Evolutionary conservation across 768 basidiomycete genomes (phyloP).

Genomic region (Pleurotus sapidus): DNA sequence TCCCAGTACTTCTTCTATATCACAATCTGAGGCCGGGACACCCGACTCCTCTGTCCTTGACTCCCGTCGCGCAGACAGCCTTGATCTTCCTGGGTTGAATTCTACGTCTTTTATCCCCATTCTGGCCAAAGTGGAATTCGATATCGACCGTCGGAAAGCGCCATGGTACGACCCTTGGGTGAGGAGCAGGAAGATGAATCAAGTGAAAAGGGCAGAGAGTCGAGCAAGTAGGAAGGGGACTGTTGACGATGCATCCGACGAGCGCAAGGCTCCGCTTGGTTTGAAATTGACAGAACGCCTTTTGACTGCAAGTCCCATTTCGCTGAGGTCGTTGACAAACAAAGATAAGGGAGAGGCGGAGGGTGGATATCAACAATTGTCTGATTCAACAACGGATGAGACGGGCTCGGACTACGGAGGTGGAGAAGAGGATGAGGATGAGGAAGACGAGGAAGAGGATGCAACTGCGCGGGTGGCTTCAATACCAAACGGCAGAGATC

Average conservation of each 20-base stretch:
- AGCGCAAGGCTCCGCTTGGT: slow-evolving; percentile 38
- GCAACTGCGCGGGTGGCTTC: slow-evolving; percentile 36
- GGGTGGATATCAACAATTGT: slow-evolving; percentile 33
- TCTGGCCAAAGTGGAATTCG: slow-evolving; percentile 93
- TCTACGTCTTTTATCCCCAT: slow-evolving; percentile 73
- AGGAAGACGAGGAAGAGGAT: slow-evolving; percentile 35
- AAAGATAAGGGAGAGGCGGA: slow-evolving; percentile 18
- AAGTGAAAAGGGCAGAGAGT: slow-evolving; percentile 55
- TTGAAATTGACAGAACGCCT: slow-evolving; percentile 50
- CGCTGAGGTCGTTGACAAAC: slow-evolving; percentile 5
- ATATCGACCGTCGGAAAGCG: slow-evolving; percentile 79
- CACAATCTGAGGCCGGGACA: slow-evolving; percentile 45
- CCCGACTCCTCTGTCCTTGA: slow-evolving; percentile 48
- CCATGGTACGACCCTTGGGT: slow-evolving; percentile 87
- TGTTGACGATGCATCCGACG: slow-evolving; percentile 10
- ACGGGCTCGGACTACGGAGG: slow-evolving; percentile 24
- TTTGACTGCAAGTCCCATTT: slow-evolving; percentile 33
- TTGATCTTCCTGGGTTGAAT: slow-evolving; percentile 65
- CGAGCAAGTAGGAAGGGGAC: slow-evolving; percentile 24
- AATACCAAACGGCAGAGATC: slow-evolving; percentile 37
- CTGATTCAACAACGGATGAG: slow-evolving; percentile 18
- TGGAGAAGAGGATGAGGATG: slow-evolving; percentile 31
- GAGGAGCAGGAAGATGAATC: slow-evolving; percentile 58
- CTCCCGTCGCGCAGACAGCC: slow-evolving; percentile 40
- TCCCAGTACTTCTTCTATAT: slow-evolving; percentile 45